phyloP scores from a whole-genome alignment of 148 eudicot genomes.

The Diospyros kaki region DNA sequence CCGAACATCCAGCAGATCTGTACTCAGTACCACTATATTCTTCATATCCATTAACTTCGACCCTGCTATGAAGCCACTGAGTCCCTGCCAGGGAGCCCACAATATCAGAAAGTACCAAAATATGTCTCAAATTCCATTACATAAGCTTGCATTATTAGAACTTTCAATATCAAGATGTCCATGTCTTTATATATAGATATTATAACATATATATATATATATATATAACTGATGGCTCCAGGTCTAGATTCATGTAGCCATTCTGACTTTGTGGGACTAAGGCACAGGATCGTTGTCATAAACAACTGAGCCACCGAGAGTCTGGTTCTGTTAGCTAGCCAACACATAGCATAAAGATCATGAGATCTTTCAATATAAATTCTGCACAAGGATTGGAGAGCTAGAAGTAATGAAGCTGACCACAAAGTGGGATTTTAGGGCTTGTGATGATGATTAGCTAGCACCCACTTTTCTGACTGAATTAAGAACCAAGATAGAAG shows the following conservation, averaged over 20 bases:
- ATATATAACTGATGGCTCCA: too few species aligned
- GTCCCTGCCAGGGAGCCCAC: conserved; percentile 43
- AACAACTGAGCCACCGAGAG: too few species aligned
- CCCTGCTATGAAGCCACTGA: conserved; percentile 98
- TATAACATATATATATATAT: too few species aligned
- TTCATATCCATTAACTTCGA: conserved; percentile 87
- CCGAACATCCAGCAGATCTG: conserved; percentile 90
- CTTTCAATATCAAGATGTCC: neutral
- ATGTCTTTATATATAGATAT: neutral
- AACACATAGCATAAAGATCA: too few species aligned
- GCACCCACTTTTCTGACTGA: neutral
- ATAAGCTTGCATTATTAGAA: neutral
- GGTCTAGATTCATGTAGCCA: too few species aligned
- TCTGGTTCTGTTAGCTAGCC: too few species aligned
- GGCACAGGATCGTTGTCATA: too few species aligned
- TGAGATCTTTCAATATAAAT: too few species aligned
- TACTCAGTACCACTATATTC: conserved; percentile 86
- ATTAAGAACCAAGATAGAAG: neutral
- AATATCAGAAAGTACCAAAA: conserved; percentile 1
- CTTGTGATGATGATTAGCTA: neutral
- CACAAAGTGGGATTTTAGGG: too few species aligned
- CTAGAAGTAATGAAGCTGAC: too few species aligned
- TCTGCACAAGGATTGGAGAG: too few species aligned
- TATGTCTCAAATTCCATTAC: neutral
- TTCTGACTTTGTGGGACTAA: too few species aligned